These are phyloP conservation scores for Tilletiopsis washingtonensis DNA, from an alignment of 1,284 basidiomycete species.

Conservation along the genomic window DNA sequence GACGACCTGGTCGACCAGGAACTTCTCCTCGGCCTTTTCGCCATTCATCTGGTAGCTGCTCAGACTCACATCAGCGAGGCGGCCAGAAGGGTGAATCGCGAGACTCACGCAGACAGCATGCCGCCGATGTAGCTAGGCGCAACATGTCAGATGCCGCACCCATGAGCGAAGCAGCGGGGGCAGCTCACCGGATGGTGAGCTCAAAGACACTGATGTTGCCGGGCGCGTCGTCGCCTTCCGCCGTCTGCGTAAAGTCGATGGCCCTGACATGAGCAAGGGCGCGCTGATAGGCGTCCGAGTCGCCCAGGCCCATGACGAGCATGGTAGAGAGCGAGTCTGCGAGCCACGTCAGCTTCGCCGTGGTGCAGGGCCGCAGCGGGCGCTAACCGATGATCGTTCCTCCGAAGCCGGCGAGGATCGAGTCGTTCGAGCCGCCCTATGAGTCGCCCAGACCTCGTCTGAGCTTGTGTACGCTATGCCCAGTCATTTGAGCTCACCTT, in stretches of 20 bases:
- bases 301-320: constrained; percentile 27
- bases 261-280: constrained; percentile 14
- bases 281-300: constrained; percentile 12
- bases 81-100: too few relatives aligned
- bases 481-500: constrained; percentile 12
- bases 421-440: not conserved
- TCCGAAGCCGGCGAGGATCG: constrained; percentile 25
- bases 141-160: too few relatives aligned
- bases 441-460: too few relatives aligned
- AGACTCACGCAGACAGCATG: constrained; percentile 29
- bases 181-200: constrained; percentile 36
- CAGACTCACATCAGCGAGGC: too few relatives aligned
- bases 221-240: not conserved
- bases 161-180: too few relatives aligned
- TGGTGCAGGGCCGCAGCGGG: too few relatives aligned
- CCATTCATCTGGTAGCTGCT: constrained; percentile 24
- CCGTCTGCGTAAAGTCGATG: constrained; percentile 25
- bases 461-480: too few relatives aligned
- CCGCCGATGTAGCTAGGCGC: constrained; percentile 38
- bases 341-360: too few relatives aligned
- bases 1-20: constrained; percentile 10
- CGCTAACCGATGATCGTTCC: constrained; percentile 34
- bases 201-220: constrained; percentile 27
- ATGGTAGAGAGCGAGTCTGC: constrained; percentile 31
- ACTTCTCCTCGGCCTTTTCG: constrained; percentile 1